Conservation (phyloP, 805 yeast species). For the Hanseniaspora meyeri region DNA sequence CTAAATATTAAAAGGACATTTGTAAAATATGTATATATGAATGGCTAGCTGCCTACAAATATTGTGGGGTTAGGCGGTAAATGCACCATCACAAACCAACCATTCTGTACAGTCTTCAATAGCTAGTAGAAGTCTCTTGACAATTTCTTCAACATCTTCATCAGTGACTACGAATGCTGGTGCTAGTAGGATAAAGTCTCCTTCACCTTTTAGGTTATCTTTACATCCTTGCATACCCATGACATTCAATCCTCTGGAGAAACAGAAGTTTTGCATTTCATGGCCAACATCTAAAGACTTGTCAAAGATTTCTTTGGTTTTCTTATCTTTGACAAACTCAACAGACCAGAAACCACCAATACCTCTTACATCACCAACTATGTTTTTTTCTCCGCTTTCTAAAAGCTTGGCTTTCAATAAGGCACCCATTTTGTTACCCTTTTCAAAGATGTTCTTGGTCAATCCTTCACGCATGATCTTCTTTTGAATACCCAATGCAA, state of each 20-base stretch:
- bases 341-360: constrained; percentile 49
- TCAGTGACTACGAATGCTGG: constrained; percentile 36
- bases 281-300: constrained; percentile 30
- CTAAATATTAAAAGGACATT: no score
- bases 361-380: constrained; percentile 52
- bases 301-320: constrained; percentile 39
- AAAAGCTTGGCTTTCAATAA: constrained; percentile 28
- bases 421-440: constrained; percentile 34
- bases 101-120: constrained; percentile 26
- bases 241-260: constrained; percentile 36
- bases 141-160: constrained; percentile 34
- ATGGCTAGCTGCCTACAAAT: no score
- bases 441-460: constrained; percentile 33
- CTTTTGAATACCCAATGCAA: constrained; percentile 36
- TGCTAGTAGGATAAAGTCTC: constrained; percentile 37
- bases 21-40: no score
- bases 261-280: constrained; percentile 27
- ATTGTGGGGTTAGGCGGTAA: background rate
- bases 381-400: constrained; percentile 23
- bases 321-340: constrained; percentile 43
- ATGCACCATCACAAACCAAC: constrained; percentile 18
- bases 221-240: constrained; percentile 38
- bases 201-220: constrained; percentile 21
- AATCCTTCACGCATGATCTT: constrained; percentile 28
- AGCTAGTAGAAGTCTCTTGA: constrained; percentile 30